Base-by-base conservation (phyloP, 768 basidiomycete genomes). In the Sporobolomyces roseus region DNA sequence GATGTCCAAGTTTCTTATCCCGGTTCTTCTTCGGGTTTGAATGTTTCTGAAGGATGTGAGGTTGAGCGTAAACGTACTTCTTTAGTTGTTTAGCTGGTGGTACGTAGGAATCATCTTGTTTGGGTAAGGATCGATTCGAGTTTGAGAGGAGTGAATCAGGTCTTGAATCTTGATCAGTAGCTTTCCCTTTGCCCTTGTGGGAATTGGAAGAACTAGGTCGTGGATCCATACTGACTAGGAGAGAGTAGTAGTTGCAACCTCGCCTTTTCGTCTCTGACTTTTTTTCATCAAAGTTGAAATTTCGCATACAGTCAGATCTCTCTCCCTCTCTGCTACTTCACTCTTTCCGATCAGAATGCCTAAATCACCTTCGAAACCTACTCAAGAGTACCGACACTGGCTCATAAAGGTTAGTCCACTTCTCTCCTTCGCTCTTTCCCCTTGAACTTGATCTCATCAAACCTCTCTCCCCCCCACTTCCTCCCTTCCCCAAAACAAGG, bases 401-500 rank as follows among this genome's bases (percentile, higher is more conserved):
- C 63, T 69, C 30, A 50, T 69, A 50, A 69, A 69, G 63, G 68
- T 36, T 9, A 33, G 61, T 21, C 23, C 21, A 10, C 21, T 21
- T 27, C 41, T 23, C 35, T 56, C 21, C 16, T n/a, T 23, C 23
- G 5, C 35, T 43, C 13, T 21, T 13, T 16, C 21, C 6, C 4
- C 21, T 43, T 21, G 17, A 38, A n/a, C n/a, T n/a, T n/a, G n/a
- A n/a, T n/a, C n/a, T n/a, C n/a, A n/a, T n/a, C n/a, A 3, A 46
- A 29, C 50, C 14, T 25, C n/a, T 19, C 16, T 41, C 38, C 30
- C 25, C 46, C 30, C 52, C 53, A 49, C 48, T 21, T 53, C 32
- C 6, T 21, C 33, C 12, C 62, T 8, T 80, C 75, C 41, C 74
- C 29, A 83, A 90, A 21, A 13, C 79, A 91, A 92, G 78, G 90